These are phyloP conservation scores for Mucor velutinosus DNA, from an alignment of 371 early-diverging fungal species.

Conservation along the genomic window DNA sequence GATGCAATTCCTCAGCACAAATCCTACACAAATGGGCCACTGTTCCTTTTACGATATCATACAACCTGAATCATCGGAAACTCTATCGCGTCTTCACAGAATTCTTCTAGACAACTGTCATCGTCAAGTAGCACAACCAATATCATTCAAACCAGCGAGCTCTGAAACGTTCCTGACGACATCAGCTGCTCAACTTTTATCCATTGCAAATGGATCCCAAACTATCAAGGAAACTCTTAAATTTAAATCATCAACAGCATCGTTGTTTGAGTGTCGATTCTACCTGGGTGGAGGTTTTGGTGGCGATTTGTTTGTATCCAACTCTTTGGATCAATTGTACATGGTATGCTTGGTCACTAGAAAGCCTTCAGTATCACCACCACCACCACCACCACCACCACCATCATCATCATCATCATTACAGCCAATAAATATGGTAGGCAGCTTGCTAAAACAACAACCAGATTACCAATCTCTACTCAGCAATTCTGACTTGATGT, in stretches of 20 bases:
- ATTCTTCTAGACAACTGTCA: conserved; percentile 20
- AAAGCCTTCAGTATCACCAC: neutral
- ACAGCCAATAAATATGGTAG: neutral
- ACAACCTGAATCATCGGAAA: conserved; percentile 14
- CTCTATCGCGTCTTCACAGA: conserved; percentile 17
- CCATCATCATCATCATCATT: neutral
- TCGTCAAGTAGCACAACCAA: conserved; percentile 17
- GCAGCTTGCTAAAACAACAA: neutral
- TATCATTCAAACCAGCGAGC: conserved; percentile 12
- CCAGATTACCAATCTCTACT: neutral
- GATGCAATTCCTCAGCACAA: conserved; percentile 11
- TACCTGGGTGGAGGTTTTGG: conserved; percentile 27
- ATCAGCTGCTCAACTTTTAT: conserved; percentile 13
- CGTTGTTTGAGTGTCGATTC: conserved; percentile 6
- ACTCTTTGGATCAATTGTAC: conserved; percentile 11
- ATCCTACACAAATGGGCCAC: conserved; percentile 20
- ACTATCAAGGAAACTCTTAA: conserved; percentile 17
- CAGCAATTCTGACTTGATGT: neutral
- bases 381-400: neutral
- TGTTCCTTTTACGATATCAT: conserved; percentile 25
- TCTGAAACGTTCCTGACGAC: conserved; percentile 19
- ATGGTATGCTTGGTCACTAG: conserved; percentile 20
- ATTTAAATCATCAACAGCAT: conserved; percentile 27
- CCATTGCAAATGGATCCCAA: conserved; percentile 29
- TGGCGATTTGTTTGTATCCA: conserved; percentile 18